Evolutionary conservation across 192 early-diverging fungal species (phyloP).

Genomic region (Coemansia sp.): DNA sequence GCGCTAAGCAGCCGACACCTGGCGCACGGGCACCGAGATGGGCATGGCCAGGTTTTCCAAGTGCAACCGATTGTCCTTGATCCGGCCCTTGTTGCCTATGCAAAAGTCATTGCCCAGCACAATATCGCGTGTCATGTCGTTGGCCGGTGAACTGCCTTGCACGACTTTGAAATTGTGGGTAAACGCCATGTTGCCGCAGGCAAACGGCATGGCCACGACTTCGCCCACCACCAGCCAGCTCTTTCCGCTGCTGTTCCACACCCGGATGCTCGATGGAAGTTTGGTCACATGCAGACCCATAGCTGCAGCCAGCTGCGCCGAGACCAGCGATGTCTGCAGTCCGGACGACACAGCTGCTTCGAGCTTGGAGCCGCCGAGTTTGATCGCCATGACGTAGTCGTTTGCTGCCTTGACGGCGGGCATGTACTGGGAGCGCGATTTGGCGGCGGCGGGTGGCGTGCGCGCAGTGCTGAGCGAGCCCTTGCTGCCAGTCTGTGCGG

Average conservation of each 20-base stretch:
- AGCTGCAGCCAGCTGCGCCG: slow-evolving; percentile 35
- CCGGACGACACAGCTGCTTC: slow-evolving; percentile 34
- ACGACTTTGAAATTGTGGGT: slow-evolving; percentile 48
- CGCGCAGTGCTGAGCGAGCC: slow-evolving; percentile 23
- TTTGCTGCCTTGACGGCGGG: slow-evolving; percentile 15
- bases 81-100: slow-evolving; percentile 50
- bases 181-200: slow-evolving; percentile 51
- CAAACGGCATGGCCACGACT: slow-evolving; percentile 44
- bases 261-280: slow-evolving; percentile 26
- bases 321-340: slow-evolving; percentile 50
- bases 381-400: slow-evolving; percentile 31
- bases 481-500: slow-evolving; percentile 25
- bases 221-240: slow-evolving; percentile 47
- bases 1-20: slow-evolving; percentile 20
- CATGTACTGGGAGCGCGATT: slow-evolving; percentile 17
- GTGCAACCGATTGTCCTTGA: slow-evolving; percentile 49
- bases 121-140: slow-evolving; percentile 43
- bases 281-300: slow-evolving; percentile 25
- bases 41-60: slow-evolving; percentile 45
- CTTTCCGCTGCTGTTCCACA: slow-evolving; percentile 41
- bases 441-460: neutral
- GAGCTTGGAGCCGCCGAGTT: slow-evolving; percentile 33
- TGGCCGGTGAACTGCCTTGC: slow-evolving; percentile 22
- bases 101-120: slow-evolving; percentile 53
- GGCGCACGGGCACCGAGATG: slow-evolving; percentile 46